Base-by-base conservation (phyloP, 371 early-diverging fungal species). In the Nematocida parisii region DNA sequence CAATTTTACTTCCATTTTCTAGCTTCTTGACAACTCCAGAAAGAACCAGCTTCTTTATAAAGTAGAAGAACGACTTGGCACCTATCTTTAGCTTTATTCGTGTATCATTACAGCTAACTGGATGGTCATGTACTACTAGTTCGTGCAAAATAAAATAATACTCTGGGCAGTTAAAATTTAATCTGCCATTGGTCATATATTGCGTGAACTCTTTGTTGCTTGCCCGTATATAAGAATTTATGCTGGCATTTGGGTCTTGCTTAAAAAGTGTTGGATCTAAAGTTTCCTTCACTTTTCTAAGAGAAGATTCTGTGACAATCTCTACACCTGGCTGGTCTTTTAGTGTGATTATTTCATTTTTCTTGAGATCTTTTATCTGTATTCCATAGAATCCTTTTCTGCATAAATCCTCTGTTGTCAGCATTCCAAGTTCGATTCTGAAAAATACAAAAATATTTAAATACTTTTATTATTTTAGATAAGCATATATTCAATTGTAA, bases 121-220 rank as follows among this genome's bases (percentile, higher is more conserved):
- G 22, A 45, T 47, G 50, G 1, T 40, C 52, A 22, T 33, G 73
- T 15, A 20, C 50, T 18, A 75, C 9, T 39, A 75, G 67, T 70
- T 75, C 75, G 45, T 75, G 75, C 7, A 75, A 50, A 42, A 75
- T 68, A 68, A 75, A 75, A 44, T 50, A 75, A 55, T 75, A 75
- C 42, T 67, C 75, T 7, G 75, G 22, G 24, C 52, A 52, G 52
- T 42, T 75, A 39, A 75, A 75, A 20, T 67, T 66, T 20, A 67
- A 27, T 55, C 55, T 9, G 9, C 67, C 75, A n/a, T 68, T 66
- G 24, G 68, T 75, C 33, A 66, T 20, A 52, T 66, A 67, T 22
- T 44, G 9, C 52, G 45, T 68, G 44, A 75, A 75, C 33, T 52
- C 40, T 24, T 52, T 33, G 46, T 67, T 75, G n/a, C 4, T 75